Percentiles rank a stretch among this genome's conserved stretches.
These are phyloP conservation scores for Salix udensis DNA, from an alignment of 345 rosid species.

Conservation along the genomic window DNA sequence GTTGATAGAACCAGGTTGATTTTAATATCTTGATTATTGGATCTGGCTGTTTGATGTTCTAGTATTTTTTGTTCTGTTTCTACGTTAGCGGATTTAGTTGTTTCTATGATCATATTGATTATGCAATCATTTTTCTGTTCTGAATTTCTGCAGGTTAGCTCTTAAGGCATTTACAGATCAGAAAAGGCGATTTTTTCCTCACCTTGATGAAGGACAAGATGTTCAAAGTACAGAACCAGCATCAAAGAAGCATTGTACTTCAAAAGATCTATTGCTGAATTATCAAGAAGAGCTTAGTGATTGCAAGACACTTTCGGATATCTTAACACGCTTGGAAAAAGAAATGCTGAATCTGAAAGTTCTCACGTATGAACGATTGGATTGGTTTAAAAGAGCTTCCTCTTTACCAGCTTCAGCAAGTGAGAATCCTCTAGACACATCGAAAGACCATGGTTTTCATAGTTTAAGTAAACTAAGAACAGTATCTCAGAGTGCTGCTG, in stretches of 20 bases:
- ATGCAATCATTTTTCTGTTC: not conserved
- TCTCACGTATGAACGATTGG: slow-evolving; percentile 62
- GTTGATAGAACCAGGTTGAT: slow-evolving; percentile 87
- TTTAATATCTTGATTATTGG: not conserved
- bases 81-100: not conserved
- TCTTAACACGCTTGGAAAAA: slow-evolving; percentile 53
- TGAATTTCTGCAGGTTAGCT: slow-evolving; percentile 60
- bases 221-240: slow-evolving; percentile 37
- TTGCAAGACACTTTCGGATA: slow-evolving; percentile 60
- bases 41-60: too few species aligned
- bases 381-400: slow-evolving; percentile 85
- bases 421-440: slow-evolving; percentile 56
- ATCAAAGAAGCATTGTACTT: slow-evolving; percentile 45
- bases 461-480: slow-evolving; percentile 57
- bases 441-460: slow-evolving; percentile 51
- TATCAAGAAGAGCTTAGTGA: slow-evolving; percentile 44
- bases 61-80: not conserved
- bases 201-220: slow-evolving; percentile 58
- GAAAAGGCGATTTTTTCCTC: slow-evolving; percentile 83
- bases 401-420: slow-evolving; percentile 51
- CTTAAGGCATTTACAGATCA: slow-evolving; percentile 94
- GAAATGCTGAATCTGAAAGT: slow-evolving; percentile 58
- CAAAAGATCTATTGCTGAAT: slow-evolving; percentile 29
- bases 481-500: slow-evolving; percentile 34
- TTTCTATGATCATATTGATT: not conserved